Evolutionary conservation across 495 filamentous ascomycete species (phyloP), one percentile per base, ranked within the genome.

Genomic region (Penicillium waksmanii): DNA sequence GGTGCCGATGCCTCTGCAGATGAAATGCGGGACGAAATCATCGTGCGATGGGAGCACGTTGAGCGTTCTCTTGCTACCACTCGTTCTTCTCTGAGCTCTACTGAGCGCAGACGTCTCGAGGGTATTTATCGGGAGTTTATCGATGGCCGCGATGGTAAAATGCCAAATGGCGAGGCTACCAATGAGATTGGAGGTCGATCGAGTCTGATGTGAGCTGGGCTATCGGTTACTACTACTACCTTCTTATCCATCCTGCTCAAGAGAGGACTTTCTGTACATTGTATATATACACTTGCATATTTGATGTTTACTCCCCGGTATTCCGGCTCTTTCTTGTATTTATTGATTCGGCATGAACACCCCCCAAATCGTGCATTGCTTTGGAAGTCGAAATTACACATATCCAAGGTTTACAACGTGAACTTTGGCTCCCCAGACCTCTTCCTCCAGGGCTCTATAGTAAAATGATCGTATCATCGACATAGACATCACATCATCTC

Each of bases 111-210:
- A 64, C 81, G 94, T 60, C 67, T 98, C 61, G 81, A 83, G 66
- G 81, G 79, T 6, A 96, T 98, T 57, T 98, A 98, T 69, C 79
- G 82, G 6, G 96, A 98, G 79, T 98, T 98, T 78, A 84, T 97
- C 5, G 87, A 88, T 7, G 92, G 91, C 8, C 82, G 95, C 58
- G 96, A 92, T 71, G 95, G 95, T 25, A 95, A 97, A 71, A 92
- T 98, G 92, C 89, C 84, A 42, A 93, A 86, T 73, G 95, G 95
- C 10, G 89, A 98, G 72, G 92, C 89, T 1, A 85, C 85, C 25
- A 95, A 84, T 71, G 95, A 98, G 74, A 84, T 98, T 69, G 95
- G 95, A 3, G 96, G 95, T 19, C 79, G 95, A 68, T 93, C 87
- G 57, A 98, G 92, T 77, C 79, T 98, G 66, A 97, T 97, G 93